These are phyloP conservation scores for Suillus occidentalis DNA, from an alignment of 768 basidiomycete genomes.

Conservation along the genomic window DNA sequence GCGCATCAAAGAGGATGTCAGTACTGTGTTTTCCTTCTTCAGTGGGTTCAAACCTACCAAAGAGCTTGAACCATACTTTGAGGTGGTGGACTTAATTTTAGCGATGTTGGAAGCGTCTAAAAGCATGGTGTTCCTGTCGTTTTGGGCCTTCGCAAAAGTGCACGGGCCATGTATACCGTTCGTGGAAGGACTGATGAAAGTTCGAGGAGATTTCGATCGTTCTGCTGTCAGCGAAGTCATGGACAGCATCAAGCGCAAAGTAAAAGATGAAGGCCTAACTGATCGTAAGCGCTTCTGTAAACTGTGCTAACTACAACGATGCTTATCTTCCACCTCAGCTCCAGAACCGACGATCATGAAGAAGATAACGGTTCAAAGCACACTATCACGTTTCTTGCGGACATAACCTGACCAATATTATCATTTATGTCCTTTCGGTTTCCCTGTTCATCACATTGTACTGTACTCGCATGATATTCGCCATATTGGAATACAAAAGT, in stretches of 20 bases:
- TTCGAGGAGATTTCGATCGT: conserved; percentile 89
- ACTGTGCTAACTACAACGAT: not conserved
- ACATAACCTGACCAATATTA: conserved; percentile 18
- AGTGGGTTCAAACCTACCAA: conserved; percentile 69
- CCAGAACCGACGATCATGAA: conserved; percentile 89
- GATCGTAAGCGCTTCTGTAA: conserved; percentile 63
- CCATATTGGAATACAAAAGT: not conserved
- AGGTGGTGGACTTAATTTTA: conserved; percentile 82
- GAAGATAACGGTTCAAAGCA: conserved; percentile 75
- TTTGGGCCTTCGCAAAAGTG: conserved; percentile 90
- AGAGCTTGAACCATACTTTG: conserved; percentile 82
- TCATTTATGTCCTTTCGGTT: not conserved
- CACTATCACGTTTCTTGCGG: conserved; percentile 75
- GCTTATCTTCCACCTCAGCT: conserved; percentile 43
- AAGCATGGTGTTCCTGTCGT: conserved; percentile 89
- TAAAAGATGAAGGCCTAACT: conserved; percentile 81
- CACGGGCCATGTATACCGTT: conserved; percentile 93
- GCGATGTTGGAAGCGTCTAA: conserved; percentile 83
- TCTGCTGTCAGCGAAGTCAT: conserved; percentile 85
- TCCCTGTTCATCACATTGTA: not conserved
- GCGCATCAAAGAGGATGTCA: conserved; percentile 79
- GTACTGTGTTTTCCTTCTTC: conserved; percentile 79
- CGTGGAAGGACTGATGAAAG: conserved; percentile 87
- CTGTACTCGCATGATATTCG: conserved; percentile 2
- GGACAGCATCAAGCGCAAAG: conserved; percentile 90